These are phyloP conservation scores for Chrysochromulina tobinii DNA, from an alignment of 78 protist species.

Conservation along the genomic window DNA sequence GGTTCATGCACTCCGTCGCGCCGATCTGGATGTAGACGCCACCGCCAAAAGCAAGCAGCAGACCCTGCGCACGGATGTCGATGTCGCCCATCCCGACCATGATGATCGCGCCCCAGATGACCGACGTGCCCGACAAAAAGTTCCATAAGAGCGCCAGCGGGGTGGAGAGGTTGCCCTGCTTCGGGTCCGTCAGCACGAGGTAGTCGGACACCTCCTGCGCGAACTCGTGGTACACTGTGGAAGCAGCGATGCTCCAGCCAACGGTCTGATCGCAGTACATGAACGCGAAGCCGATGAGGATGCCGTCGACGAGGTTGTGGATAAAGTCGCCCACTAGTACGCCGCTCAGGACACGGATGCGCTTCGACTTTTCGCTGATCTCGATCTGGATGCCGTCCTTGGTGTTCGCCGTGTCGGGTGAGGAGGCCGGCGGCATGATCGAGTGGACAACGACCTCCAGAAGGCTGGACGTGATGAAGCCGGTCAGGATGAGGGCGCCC, in stretches of 20 bases:
- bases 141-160: not conserved
- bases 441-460: too few relatives aligned
- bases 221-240: not conserved
- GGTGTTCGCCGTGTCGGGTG: not conserved
- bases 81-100: not conserved
- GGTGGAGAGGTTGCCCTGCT: not conserved
- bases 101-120: not conserved
- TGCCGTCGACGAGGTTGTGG: not conserved
- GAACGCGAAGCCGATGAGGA: not conserved
- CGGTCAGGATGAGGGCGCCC: not conserved
- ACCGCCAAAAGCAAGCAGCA: not conserved
- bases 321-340: not conserved
- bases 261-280: not conserved
- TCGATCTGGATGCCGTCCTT: not conserved
- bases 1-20: not conserved
- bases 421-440: not conserved
- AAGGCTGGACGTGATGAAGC: not conserved
- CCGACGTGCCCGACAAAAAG: not conserved
- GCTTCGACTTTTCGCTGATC: not conserved
- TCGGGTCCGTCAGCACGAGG: not conserved
- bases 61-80: not conserved
- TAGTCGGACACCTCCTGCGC: not conserved
- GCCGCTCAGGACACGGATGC: not conserved
- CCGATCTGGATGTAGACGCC: not conserved
- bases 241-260: not conserved